These are phyloP conservation scores for Hanseniaspora vineae DNA, from an alignment of 805 yeast species.

Conservation along the genomic window DNA sequence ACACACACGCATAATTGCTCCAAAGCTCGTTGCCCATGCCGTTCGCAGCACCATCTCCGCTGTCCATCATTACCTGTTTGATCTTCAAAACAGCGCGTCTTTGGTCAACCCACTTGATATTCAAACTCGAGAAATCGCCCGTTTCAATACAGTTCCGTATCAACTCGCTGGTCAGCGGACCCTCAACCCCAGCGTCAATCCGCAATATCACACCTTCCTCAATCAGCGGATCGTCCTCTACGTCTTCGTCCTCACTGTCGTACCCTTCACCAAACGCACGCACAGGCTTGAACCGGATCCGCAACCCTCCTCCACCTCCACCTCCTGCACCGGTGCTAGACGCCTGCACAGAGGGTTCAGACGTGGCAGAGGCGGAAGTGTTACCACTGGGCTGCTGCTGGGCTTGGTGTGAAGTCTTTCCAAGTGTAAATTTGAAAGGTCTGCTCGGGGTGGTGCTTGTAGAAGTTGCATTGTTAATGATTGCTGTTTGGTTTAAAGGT, in stretches of 20 bases:
- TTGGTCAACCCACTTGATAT: conserved; percentile 72
- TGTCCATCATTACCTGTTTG: conserved; percentile 44
- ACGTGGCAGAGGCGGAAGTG: too few species aligned
- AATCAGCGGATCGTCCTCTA: conserved; percentile 86
- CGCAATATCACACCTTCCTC: conserved; percentile 80
- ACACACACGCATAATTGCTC: conserved; percentile 45
- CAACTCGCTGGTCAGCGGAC: conserved; percentile 45
- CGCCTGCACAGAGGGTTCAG: conserved; percentile 3
- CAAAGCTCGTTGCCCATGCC: conserved; percentile 1
- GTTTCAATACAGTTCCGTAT: conserved; percentile 64
- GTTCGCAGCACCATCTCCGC: not conserved
- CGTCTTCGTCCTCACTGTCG: conserved; percentile 91
- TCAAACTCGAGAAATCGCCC: conserved; percentile 61
- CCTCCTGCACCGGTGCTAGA: conserved; percentile 13
- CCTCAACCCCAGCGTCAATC: conserved; percentile 44
- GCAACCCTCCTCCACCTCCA: conserved; percentile 28
- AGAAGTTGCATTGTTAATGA: not conserved
- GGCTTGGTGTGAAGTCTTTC: not conserved
- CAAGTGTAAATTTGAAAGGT: conserved; percentile 13
- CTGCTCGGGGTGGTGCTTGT: not conserved
- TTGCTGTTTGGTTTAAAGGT: too few species aligned
- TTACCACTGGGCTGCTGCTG: too few species aligned
- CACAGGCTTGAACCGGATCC: conserved; percentile 42
- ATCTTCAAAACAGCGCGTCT: conserved; percentile 67
- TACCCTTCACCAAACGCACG: conserved; percentile 90